Evolutionary conservation across 441 rosid genomes (phyloP), one percentile per base, ranked within the genome.

Genomic region (Mallotus repandus): DNA sequence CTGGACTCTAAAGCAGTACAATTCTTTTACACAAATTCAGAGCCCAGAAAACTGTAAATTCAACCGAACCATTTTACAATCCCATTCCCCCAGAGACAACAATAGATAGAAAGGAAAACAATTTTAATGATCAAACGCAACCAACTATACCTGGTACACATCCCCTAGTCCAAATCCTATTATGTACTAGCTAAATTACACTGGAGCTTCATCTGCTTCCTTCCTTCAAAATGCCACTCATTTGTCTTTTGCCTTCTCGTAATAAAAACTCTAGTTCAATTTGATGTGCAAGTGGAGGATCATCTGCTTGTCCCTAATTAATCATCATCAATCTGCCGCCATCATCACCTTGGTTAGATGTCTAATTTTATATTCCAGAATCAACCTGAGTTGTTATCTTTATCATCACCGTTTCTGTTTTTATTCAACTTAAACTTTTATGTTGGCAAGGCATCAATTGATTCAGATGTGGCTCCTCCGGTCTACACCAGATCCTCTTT

Each of bases 391-490:
- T 75, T 84, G 63, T 55, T 76, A 61, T 87, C 93, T 66, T 77
- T 72, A 61, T 85, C 89, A 68, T 81, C 83, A 56, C 79, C 75
- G 73, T 81, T 89, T 77, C 91, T 82, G 66, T 72, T 75, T 84
- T 88, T 90, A 75, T 86, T 87, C 72, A 78, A 70, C 84, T 91
- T 91, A 74, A 93, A 93, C 87, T 96, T 96, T 84, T 91, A 87
- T 38, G 94, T 93, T 1, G 99, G 99, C 63, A 96, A 78, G 43
- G 98, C 89, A 82, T 90, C 76, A 18, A 96, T 93, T 9, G 97
- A 88, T 86, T 94, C 98, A 41, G 89, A 43, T 14, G 97, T 89
- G 64, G 99, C 99, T 57, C 99, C 98, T 83, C 93, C 85, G 58
- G 97, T 86, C 80, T 89, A 95, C 43, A 92, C 78, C 54, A 89